Evolutionary conservation across 495 filamentous ascomycete genomes (phyloP), one percentile per base, ranked within the genome.

Genomic region (Chaetomidium leptoderma): DNA sequence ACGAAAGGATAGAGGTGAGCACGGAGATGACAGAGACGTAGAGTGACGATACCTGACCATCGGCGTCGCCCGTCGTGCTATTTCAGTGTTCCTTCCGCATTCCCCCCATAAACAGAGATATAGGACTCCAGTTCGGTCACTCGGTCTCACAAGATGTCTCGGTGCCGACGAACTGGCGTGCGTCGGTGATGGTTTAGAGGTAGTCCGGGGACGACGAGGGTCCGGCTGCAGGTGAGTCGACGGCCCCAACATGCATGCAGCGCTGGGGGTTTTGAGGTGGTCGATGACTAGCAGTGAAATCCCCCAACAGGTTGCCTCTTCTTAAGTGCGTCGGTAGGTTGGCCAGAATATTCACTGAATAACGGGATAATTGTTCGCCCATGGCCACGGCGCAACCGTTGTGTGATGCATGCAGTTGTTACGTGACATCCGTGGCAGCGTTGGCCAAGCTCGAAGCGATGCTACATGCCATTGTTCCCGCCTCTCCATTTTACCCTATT

Each of bases 361-460:
- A 16, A 6, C 7, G 9, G 26, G 4, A 32, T 7, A 4, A 0
- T 27, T 37, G 21, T 29, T 24, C 36, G 13, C 6, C 23, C 26
- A 19, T 29, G 13, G 35, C 35, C n/a, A 35, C 52, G 6, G 17
- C 17, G 13, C 35, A 40, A 39, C 21, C n/a, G 27, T 42, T 43
- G 44, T 23, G 44, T 6, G 39, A 27, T 51, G 39, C 26, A 27
- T 11, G 19, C 21, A 13, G 29, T 33, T 55, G 53, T 23, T 45
- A 55, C 32, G 53, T 44, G 21, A 47, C 53, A 55, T 46, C 53
- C 32, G 30, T 1, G 21, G 4, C 16, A 45, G 17, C 16, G 14
- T 26, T 14, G 29, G 32, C 9, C 11, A 4, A n/a, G 17, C 4
- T 36, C 1, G 14, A 46, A 55, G 53, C 39, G 53, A 46, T 55